Evolutionary conservation across 2,329 filamentous ascomycete genomes (phyloP), one percentile per base, ranked within the genome.

Genomic region (Penicillium crustosum): DNA sequence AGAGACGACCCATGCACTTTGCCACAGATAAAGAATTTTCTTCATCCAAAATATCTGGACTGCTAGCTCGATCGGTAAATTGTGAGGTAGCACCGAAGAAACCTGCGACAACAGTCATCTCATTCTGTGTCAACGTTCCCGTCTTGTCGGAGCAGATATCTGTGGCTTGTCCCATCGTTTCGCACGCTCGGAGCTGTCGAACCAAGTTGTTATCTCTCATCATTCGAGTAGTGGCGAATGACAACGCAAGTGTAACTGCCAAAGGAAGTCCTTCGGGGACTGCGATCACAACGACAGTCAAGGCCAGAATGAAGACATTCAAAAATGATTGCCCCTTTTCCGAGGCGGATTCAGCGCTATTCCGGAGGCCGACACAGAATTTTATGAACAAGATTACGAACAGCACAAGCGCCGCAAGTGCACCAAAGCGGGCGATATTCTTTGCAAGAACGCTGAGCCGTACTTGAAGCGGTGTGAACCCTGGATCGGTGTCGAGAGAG

Each of bases 351-450:
- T 90, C 6, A 92, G 79, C 92, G 81, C 4, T 82, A 75, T 48
- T 81, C 83, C 33, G 84, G 82, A 31, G 92, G 75, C 83, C 88
- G 91, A 9, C 84, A 80, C n/a, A 81, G 71, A 95, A 96, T 66
- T 90, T 84, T 77, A 96, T 92, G 68, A 96, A 86, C 10, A 96
- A 82, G 43, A 95, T 89, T 50, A 93, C 80, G 74, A 96, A 96
- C 47, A 96, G 81, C 9, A 93, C 79, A 61, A 89, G 89, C 44
- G 91, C 89, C 55, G 83, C 77, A 49, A 70, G 70, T 39, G 38
- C 61, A 49, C 88, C 88, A 31, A 90, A 81, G 71, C 89, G 89
- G 50, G 87, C 88, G 66, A 90, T 90, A 73, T 88, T 89, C 59
- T 89, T 87, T 58, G 88, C 88, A 60, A 91, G 85, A 57, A 83